A percentile compares a stretch with the other conserved stretches of the same genome.
These are phyloP conservation scores for Pythium phragmiticola DNA, from an alignment of 352 stramenopile genomes.

Conservation along the genomic window DNA sequence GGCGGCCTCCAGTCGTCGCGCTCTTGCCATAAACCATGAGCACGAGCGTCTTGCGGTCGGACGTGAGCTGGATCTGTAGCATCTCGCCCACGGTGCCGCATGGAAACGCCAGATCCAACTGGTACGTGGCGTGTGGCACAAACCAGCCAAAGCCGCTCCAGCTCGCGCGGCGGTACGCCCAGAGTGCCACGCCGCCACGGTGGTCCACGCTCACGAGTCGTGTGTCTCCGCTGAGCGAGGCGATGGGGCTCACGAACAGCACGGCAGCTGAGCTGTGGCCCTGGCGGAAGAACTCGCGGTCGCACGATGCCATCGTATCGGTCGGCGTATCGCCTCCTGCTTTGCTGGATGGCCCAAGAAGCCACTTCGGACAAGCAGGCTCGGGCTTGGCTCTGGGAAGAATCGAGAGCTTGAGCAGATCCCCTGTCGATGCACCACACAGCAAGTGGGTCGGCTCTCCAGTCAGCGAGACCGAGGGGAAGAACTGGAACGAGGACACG, in stretches of 20 bases:
- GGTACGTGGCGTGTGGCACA: constrained; percentile 24
- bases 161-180: constrained; percentile 35
- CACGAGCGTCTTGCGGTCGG: constrained; percentile 35
- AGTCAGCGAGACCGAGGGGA: constrained; percentile 1
- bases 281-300: constrained; percentile 43
- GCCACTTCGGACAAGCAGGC: neutral
- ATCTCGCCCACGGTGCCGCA: constrained; percentile 27
- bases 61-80: constrained; percentile 39
- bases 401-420: constrained; percentile 8
- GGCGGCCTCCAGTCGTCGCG: constrained; percentile 11
- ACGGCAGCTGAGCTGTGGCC: constrained; percentile 31
- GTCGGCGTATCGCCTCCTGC: constrained; percentile 36
- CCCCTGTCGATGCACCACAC: constrained; percentile 11
- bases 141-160: constrained; percentile 55
- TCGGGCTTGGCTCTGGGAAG: neutral
- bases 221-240: neutral
- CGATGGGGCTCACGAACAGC: constrained; percentile 36
- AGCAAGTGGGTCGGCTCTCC: constrained; percentile 11
- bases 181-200: constrained; percentile 33
- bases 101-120: constrained; percentile 29
- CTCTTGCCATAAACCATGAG: constrained; percentile 36
- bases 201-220: constrained; percentile 47
- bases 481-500: constrained; percentile 9
- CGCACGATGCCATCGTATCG: neutral
- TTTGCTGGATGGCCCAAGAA: constrained; percentile 5